Percentiles rank a stretch among this genome's conserved stretches.
phyloP scores from a whole-genome alignment of 345 rosid species.

The Citrus reticulata region DNA sequence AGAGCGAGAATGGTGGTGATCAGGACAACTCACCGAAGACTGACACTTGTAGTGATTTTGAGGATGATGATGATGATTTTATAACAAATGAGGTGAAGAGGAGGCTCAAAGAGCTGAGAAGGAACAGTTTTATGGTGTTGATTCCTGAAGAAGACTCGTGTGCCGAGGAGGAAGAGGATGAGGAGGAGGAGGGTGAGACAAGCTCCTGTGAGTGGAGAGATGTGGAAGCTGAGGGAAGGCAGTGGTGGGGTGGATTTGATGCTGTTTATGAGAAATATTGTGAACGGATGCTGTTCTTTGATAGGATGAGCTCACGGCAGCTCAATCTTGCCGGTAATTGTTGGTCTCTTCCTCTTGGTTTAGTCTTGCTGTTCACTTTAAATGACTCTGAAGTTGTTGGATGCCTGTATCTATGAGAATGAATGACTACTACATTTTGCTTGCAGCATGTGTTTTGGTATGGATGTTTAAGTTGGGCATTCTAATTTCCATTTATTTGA shows the following conservation, averaged over 20 bases:
- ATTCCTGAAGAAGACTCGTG: constrained; percentile 84
- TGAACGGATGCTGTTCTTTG: constrained; percentile 84
- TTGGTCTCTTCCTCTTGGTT: neutral
- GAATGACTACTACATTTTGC: neutral
- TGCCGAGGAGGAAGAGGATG: constrained; percentile 63
- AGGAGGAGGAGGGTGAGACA: constrained; percentile 53
- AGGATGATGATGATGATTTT: constrained; percentile 94
- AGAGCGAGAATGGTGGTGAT: constrained; percentile 32
- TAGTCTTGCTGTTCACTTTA: constrained; percentile 5
- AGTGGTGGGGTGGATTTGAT: constrained; percentile 98
- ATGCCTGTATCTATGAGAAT: neutral
- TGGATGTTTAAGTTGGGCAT: neutral
- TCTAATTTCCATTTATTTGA: neutral
- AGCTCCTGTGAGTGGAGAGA: constrained; percentile 79
- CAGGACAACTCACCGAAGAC: constrained; percentile 32
- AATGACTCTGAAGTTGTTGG: neutral
- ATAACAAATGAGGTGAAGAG: constrained; percentile 91
- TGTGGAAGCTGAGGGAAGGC: constrained; percentile 81
- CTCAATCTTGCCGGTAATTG: constrained; percentile 58
- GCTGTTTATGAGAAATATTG: constrained; percentile 83
- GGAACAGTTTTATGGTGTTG: constrained; percentile 90
- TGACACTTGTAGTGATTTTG: constrained; percentile 36
- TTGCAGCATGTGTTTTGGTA: neutral
- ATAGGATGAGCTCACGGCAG: constrained; percentile 63
- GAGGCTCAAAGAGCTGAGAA: constrained; percentile 79